Base-by-base conservation (phyloP, 129 eudicot genomes). In the Artemisia annua region DNA sequence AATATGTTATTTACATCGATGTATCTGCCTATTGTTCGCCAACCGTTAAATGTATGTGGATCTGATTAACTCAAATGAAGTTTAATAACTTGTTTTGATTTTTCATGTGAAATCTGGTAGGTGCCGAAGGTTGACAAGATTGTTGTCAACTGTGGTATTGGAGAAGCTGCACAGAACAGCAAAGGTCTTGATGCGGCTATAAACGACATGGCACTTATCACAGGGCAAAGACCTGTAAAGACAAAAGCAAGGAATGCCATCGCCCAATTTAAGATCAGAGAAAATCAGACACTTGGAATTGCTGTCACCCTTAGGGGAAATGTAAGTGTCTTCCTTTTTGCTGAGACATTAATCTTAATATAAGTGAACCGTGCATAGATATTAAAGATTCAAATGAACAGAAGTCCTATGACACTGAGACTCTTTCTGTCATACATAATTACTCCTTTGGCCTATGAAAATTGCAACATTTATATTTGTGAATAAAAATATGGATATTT, bases 211-310 rank as follows among this genome's bases (percentile, higher is more conserved):
- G 97, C 97, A 13, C 86, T 83, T 20, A 88, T 94, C 71, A 88
- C 99, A 13, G 99, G 97, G 64, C 99, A 94, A 79, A 83, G 94
- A 79, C 99, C 99, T 10, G 85, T 90, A 15, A 94, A 90, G 80
- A 94, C 99, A n/a, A n/a, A n/a, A n/a, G n/a, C n/a, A n/a, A n/a
- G n/a, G n/a, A n/a, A n/a, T n/a, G n/a, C n/a, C n/a, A n/a, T n/a
- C n/a, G n/a, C n/a, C n/a, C n/a, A n/a, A n/a, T n/a, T n/a, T n/a
- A n/a, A n/a, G n/a, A n/a, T n/a, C n/a, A n/a, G n/a, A n/a, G n/a
- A n/a, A n/a, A n/a, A n/a, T n/a, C n/a, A n/a, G n/a, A n/a, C n/a
- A n/a, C n/a, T n/a, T n/a, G n/a, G n/a, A n/a, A n/a, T n/a, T n/a
- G n/a, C n/a, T n/a, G n/a, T n/a, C n/a, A n/a, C n/a, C n/a, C n/a